Evolutionary conservation across 2,329 filamentous ascomycete species (phyloP), one percentile per base, ranked within the genome.

Genomic region (Penicillium oxalicum): DNA sequence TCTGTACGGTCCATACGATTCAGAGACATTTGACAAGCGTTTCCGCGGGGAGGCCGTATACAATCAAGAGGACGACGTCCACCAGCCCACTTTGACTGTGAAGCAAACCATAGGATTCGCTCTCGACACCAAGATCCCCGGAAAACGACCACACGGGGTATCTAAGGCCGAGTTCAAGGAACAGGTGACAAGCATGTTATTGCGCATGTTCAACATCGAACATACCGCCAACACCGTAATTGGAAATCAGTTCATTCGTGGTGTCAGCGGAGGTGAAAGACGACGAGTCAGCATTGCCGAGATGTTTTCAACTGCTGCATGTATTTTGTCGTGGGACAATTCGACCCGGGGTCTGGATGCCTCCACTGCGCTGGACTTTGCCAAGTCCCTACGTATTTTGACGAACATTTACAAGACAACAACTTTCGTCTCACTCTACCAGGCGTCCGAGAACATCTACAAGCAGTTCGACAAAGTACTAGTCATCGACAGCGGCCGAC

Each of bases 171-270:
- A 86, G 12, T 91, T 91, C 74, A 91, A 91, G 72, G 77, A 86
- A 43, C 82, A 83, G 58, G 82, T 94, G 49, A 74, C 91, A 52
- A 77, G 81, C 13, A 80, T 85, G 61, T 76, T 95, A 50, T 75
- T 95, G 44, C 88, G 88, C 62, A 93, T 94, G 87, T 94, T 95
- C 76, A 93, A 91, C 64, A 95, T 95, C 46, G 86, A 91, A 66
- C 89, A 95, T 67, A 94, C 89, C 0, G 79, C 82, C 44, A 80
- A 90, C 64, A 96, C 91, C 0, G 82, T 91, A 28, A 88, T 95
- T 26, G 91, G 91, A 6, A 86, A 93, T 54, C 80, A 82, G 0
- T 89, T 91, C 54, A 79, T 93, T 18, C 83, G 87, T 44, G 90
- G 89, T 65, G 78, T 94, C 0, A 88, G 83, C 40, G 89, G 87